A percentile compares a stretch with the other conserved stretches of the same genome.
Conservation (phyloP, 2,329 filamentous ascomycete genomes). For the Epichloe typhina region DNA sequence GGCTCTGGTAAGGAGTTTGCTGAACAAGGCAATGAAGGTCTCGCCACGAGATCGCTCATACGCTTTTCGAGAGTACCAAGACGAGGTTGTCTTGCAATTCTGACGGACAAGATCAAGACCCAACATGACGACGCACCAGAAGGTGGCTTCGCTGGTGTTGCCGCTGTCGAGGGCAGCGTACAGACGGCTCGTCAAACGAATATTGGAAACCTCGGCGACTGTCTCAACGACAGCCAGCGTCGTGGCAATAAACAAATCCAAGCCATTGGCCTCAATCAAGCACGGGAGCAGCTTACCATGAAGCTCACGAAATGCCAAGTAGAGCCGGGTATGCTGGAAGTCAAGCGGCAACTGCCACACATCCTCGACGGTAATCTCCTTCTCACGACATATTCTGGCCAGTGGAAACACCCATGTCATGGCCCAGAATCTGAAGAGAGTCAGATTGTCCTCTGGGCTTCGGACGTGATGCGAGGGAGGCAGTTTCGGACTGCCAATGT, state of each 20-base stretch:
- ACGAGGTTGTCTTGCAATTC: conserved; percentile 22
- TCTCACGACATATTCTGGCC: conserved; percentile 48
- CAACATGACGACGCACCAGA: conserved; percentile 26
- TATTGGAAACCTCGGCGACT: conserved; percentile 24
- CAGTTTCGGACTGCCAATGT: conserved; percentile 17
- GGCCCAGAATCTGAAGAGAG: conserved; percentile 70
- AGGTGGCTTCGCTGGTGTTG: conserved; percentile 17
- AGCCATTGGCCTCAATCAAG: conserved; percentile 61
- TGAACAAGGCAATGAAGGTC: conserved; percentile 25
- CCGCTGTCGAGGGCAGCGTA: conserved; percentile 21
- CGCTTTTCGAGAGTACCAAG: conserved; percentile 73
- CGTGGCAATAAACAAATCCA: conserved; percentile 61
- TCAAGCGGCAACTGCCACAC: conserved; percentile 71
- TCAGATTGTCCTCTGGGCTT: conserved; percentile 65
- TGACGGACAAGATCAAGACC: conserved; percentile 20
- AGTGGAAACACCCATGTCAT: conserved; percentile 73
- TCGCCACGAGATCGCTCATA: conserved; percentile 80
- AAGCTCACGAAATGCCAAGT: conserved; percentile 60
- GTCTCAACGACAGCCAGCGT: conserved; percentile 43
- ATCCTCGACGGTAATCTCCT: conserved; percentile 63
- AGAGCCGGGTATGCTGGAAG: conserved; percentile 67
- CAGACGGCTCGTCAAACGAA: conserved; percentile 23
- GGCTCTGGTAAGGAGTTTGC: conserved; percentile 24
- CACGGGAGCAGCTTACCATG: conserved; percentile 58
- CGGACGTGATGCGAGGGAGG: conserved; percentile 34